Base-by-base conservation (phyloP, 352 stramenopile species). In the Sclerospora graminicola region DNA sequence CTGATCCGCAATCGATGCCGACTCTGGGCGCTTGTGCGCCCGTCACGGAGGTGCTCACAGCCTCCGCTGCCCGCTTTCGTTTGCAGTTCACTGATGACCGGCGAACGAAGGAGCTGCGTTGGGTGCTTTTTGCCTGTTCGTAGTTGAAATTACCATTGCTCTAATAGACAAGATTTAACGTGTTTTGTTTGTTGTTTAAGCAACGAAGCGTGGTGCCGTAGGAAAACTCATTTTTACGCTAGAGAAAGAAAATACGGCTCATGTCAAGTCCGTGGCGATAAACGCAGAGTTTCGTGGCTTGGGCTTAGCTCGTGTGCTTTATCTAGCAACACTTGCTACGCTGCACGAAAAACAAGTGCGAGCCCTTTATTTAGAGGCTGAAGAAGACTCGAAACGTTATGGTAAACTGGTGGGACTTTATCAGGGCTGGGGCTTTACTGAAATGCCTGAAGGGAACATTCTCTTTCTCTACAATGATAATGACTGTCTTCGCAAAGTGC, bases 151-250 rank as follows among this genome's bases (percentile, higher is more conserved):
- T 26, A 26, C 21, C 21, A 26, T 26, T 6, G 6, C 21, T n/a
- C n/a, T n/a, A n/a, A n/a, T n/a, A n/a, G n/a, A n/a, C n/a, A 26
- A 26, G 4, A 26, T 47, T 90, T 75, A 75, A 75, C 85, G 50
- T 64, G 88, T 31, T 90, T 90, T 51, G 68, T 67, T 4, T 69
- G 66, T 79, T 56, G 19, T 48, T 46, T 24, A 14, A 79, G 67
- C 67, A 14, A 55, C 52, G 19, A 59, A 66, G 27, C 79, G 79
- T 44, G 79, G 79, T 23, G 63, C 62, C 27, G 59, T 89, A 21
- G 79, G 76, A 37, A 91, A 91, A 30, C 57, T 91, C 51, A 72
- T 91, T 30, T 91, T 91, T 51, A 89, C 77, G 18, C 40, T 91
- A 15, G 69, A 84, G 42, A 66, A 67, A 15, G 60, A 68, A 39